Evolutionary conservation across 257 asterid species (phyloP).

Genomic region (Nicotiana benthamiana): DNA sequence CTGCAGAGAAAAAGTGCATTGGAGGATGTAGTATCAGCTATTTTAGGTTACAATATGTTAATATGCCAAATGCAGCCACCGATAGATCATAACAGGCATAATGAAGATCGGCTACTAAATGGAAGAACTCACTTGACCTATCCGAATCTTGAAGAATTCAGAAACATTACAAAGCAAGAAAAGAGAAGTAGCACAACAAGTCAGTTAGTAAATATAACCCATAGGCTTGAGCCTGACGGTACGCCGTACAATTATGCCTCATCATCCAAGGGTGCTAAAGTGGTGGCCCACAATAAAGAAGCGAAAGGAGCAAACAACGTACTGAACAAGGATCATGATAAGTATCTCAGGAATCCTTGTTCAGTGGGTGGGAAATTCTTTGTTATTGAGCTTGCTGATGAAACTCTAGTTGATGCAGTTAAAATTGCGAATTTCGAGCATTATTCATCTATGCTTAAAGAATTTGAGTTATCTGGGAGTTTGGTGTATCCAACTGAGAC

Average conservation of each 20-base stretch:
- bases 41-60: slow-evolving; percentile 37
- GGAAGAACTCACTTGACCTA: slow-evolving; percentile 43
- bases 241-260: slow-evolving; percentile 85
- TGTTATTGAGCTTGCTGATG: slow-evolving; percentile 77
- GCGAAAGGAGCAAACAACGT: slow-evolving; percentile 81
- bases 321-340: slow-evolving; percentile 81
- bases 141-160: slow-evolving; percentile 76
- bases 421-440: slow-evolving; percentile 93
- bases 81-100: slow-evolving; percentile 12
- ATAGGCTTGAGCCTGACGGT: slow-evolving; percentile 87
- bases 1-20: slow-evolving; percentile 29
- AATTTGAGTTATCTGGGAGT: slow-evolving; percentile 76
- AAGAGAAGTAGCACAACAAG: slow-evolving; percentile 35
- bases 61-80: slow-evolving; percentile 37
- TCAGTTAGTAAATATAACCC: slow-evolving; percentile 59
- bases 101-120: slow-evolving; percentile 23
- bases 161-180: slow-evolving; percentile 45
- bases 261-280: slow-evolving; percentile 87
- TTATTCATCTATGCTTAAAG: slow-evolving; percentile 77
- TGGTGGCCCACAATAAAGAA: slow-evolving; percentile 78
- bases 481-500: slow-evolving; percentile 65
- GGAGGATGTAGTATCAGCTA: slow-evolving; percentile 37
- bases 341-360: slow-evolving; percentile 84
- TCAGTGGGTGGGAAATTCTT: slow-evolving; percentile 64
- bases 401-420: slow-evolving; percentile 76